A percentile compares a stretch with the other conserved stretches of the same genome.
Evolutionary conservation across 352 stramenopile genomes (phyloP).

Genomic region (Globisporangium polare): DNA sequence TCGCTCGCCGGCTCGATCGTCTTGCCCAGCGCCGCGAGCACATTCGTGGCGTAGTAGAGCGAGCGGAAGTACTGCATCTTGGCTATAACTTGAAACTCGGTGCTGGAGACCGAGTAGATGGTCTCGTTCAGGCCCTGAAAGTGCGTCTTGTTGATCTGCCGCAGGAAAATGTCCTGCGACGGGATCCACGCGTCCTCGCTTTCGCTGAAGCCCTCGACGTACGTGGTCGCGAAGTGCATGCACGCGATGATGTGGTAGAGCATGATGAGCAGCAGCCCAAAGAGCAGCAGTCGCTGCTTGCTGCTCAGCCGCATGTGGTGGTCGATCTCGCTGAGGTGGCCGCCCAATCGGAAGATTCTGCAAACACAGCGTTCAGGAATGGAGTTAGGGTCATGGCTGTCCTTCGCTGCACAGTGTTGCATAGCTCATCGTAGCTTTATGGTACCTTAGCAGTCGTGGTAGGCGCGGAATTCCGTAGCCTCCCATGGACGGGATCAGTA

Average conservation of each 20-base stretch:
- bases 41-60: constrained; percentile 26
- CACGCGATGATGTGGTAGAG: constrained; percentile 49
- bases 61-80: constrained; percentile 27
- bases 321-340: constrained; percentile 28
- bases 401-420: background rate
- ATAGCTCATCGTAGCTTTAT: background rate
- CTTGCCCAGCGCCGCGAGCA: constrained; percentile 24
- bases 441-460: constrained; percentile 31
- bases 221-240: constrained; percentile 26
- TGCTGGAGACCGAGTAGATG: constrained; percentile 5
- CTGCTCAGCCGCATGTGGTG: constrained; percentile 36
- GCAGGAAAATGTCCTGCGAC: constrained; percentile 25
- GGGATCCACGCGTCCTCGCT: constrained; percentile 24
- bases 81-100: constrained; percentile 13
- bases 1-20: constrained; percentile 30
- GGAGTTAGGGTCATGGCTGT: background rate
- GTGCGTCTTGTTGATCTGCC: constrained; percentile 3
- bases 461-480: constrained; percentile 22
- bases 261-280: constrained; percentile 37
- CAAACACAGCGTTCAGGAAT: background rate
- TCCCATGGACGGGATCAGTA: constrained; percentile 13
- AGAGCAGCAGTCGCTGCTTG: constrained; percentile 32
- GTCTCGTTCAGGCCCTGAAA: constrained; percentile 9
- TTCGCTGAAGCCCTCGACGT: constrained; percentile 25
- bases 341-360: constrained; percentile 17